Conservation (phyloP, 176 grass and related monocot genomes). For the Panicum miliaceum region DNA sequence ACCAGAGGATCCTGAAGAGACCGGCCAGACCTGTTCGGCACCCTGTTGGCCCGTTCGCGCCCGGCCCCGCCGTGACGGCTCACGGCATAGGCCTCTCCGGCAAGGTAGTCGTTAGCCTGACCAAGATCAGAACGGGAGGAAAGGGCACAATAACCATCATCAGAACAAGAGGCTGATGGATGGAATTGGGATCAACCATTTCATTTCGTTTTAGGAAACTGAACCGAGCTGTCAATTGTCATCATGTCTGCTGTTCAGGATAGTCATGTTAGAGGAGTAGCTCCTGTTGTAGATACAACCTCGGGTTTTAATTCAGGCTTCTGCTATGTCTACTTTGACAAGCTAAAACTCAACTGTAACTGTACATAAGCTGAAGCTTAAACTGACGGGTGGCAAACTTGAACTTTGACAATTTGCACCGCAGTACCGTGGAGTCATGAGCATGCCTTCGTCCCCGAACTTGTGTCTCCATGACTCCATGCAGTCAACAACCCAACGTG, state of each 20-base stretch:
- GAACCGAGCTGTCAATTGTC: not conserved
- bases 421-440: not conserved
- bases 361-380: not conserved
- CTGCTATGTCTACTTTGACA: not conserved
- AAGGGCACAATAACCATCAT: conserved; percentile 86
- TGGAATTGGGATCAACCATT: not conserved
- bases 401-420: not conserved
- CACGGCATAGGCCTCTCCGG: conserved; percentile 68
- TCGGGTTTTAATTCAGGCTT: conserved; percentile 1
- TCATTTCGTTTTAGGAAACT: not conserved
- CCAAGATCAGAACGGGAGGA: conserved; percentile 81
- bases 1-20: conserved; percentile 68
- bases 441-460: not conserved
- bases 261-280: not conserved
- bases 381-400: not conserved
- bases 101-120: conserved; percentile 73
- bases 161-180: conserved; percentile 74
- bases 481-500: not conserved
- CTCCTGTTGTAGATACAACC: conserved; percentile 18
- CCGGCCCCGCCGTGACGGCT: conserved; percentile 43
- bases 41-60: conserved; percentile 73
- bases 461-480: not conserved
- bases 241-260: not conserved
- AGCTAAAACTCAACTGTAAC: not conserved
- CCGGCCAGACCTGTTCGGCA: conserved; percentile 73